Conservation (phyloP, 2,329 filamentous ascomycete species). For the Talaromyces sp. region DNA sequence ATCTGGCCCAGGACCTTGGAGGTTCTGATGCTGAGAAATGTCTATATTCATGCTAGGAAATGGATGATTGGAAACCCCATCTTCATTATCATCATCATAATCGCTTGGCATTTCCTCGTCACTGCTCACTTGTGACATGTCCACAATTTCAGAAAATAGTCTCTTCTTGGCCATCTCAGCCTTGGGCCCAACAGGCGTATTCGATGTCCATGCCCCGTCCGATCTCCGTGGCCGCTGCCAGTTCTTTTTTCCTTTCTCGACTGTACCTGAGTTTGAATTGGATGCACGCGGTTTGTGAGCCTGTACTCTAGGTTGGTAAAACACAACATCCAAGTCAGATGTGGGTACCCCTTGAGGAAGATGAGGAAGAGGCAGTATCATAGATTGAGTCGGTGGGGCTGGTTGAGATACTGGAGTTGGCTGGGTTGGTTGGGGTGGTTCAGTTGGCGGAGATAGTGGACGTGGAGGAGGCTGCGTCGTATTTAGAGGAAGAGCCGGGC, state of each 20-base stretch:
- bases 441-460: background rate
- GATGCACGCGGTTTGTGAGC: background rate
- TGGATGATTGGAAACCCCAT: background rate
- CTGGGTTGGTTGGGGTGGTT: background rate
- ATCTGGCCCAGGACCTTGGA: background rate
- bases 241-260: background rate
- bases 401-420: background rate
- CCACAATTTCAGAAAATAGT: constrained; percentile 53
- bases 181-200: constrained; percentile 40
- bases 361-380: background rate
- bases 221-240: background rate
- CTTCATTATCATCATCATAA: constrained; percentile 36
- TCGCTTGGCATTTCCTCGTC: constrained; percentile 15
- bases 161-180: constrained; percentile 56
- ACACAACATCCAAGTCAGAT: background rate
- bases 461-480: background rate
- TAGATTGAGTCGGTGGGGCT: background rate
- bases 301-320: background rate
- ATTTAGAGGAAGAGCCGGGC: background rate
- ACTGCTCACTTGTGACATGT: constrained; percentile 46
- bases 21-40: background rate
- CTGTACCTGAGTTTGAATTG: background rate
- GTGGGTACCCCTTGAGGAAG: background rate
- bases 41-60: background rate
- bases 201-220: background rate